phyloP scores from a whole-genome alignment of 352 stramenopile species.

The Phytophthora gonapodyides region DNA sequence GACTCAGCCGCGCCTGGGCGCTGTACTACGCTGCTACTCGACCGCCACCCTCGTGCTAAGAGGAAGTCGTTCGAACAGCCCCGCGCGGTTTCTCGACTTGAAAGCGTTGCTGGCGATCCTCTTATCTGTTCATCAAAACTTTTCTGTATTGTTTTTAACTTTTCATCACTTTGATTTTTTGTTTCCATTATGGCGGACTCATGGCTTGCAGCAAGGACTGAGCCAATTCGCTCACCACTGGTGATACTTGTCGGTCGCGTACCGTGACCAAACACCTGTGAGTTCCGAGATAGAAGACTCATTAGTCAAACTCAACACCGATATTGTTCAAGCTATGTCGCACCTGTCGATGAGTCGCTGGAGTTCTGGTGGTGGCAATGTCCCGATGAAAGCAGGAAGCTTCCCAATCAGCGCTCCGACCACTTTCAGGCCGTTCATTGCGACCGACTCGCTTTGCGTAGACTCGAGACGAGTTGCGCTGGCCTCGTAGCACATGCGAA shows the following conservation, averaged over 20 bases:
- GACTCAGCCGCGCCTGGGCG: conserved; percentile 69
- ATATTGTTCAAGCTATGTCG: neutral
- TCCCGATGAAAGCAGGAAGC: conserved; percentile 41
- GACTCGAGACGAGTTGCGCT: conserved; percentile 27
- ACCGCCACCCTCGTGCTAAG: conserved; percentile 30
- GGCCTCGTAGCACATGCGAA: conserved; percentile 31
- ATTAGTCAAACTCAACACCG: conserved; percentile 3
- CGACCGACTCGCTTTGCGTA: conserved; percentile 39
- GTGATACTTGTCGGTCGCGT: conserved; percentile 35
- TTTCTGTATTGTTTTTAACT: too few relatives aligned
- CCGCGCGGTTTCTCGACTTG: too few relatives aligned
- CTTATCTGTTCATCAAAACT: conserved; percentile 13
- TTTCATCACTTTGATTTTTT: neutral
- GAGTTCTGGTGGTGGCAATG: conserved; percentile 27
- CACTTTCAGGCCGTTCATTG: conserved; percentile 64
- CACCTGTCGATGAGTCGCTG: conserved; percentile 45
- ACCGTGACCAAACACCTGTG: conserved; percentile 43
- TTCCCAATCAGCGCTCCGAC: conserved; percentile 60
- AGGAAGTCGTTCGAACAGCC: neutral
- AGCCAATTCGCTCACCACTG: conserved; percentile 45
- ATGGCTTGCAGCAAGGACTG: conserved; percentile 60
- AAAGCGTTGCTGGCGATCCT: too few relatives aligned
- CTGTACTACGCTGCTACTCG: conserved; percentile 62
- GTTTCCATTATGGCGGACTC: conserved; percentile 18
- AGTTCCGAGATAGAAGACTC: neutral